These are phyloP conservation scores for Glycyrrhiza uralensis DNA, from an alignment of 306 rosid genomes.

Conservation along the genomic window DNA sequence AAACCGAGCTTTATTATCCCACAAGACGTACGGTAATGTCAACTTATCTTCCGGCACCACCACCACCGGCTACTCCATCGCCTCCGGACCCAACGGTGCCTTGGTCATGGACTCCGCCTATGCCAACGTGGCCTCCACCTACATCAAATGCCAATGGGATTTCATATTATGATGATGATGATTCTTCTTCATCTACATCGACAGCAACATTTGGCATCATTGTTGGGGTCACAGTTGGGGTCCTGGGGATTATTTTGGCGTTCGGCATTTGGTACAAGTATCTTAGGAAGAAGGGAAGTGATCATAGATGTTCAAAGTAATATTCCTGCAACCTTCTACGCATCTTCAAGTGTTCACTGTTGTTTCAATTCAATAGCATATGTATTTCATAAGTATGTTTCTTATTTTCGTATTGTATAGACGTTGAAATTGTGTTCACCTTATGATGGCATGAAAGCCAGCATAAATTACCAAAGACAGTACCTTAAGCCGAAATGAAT, in stretches of 20 bases:
- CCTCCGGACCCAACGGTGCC: background rate
- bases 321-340: background rate
- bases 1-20: background rate
- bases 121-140: conserved; percentile 13
- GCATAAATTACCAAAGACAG: no score
- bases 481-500: no score
- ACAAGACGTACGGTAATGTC: conserved; percentile 1
- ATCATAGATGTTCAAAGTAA: background rate
- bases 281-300: background rate
- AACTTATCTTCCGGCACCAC: conserved; percentile 8
- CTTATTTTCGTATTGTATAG: no score
- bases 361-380: background rate
- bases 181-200: background rate
- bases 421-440: no score
- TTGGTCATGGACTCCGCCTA: background rate
- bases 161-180: background rate
- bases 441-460: no score
- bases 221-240: conserved; percentile 22
- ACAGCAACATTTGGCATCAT: conserved; percentile 12
- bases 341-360: background rate
- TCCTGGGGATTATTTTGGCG: background rate
- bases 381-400: no score
- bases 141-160: background rate
- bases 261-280: conserved; percentile 19
- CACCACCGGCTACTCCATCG: background rate